phyloP scores from a whole-genome alignment of 805 yeast genomes.

The Sugiyamaella marilandica region DNA sequence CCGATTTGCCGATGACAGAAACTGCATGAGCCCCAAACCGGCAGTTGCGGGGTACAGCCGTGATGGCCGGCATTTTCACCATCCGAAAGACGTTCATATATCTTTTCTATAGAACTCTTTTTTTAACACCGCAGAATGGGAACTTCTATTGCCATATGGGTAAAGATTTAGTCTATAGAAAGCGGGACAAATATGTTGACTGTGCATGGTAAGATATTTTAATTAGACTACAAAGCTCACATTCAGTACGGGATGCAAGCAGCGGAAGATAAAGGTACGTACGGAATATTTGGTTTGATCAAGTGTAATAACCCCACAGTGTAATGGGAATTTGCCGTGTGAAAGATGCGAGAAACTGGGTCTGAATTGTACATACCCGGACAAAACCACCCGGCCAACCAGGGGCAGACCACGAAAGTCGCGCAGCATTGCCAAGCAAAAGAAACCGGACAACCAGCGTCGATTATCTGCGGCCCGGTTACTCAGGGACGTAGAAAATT shows the following conservation, averaged over 20 bases:
- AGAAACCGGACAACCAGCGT: not conserved
- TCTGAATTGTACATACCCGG: not conserved
- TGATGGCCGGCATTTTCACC: too few species aligned
- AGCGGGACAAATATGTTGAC: not conserved
- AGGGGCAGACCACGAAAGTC: not conserved
- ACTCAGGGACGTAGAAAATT: too few species aligned
- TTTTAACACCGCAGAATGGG: too few species aligned
- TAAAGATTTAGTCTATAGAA: not conserved
- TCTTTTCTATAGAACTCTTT: not conserved
- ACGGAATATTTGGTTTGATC: too few species aligned
- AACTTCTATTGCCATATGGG: not conserved
- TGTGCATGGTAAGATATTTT: not conserved
- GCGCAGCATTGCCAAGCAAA: not conserved
- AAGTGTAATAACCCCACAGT: not conserved
- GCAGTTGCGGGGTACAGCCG: too few species aligned
- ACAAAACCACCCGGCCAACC: not conserved
- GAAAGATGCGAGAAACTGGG: not conserved
- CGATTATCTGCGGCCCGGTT: too few species aligned
- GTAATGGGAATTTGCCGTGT: conserved; percentile 1
- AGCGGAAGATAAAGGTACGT: not conserved
- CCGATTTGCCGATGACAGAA: not conserved
- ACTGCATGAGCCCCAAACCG: too few species aligned
- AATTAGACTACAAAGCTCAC: not conserved
- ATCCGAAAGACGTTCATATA: not conserved
- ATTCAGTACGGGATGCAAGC: not conserved